Evolutionary conservation across 805 yeast species (phyloP).

Genomic region (Candida ascalaphidarum): DNA sequence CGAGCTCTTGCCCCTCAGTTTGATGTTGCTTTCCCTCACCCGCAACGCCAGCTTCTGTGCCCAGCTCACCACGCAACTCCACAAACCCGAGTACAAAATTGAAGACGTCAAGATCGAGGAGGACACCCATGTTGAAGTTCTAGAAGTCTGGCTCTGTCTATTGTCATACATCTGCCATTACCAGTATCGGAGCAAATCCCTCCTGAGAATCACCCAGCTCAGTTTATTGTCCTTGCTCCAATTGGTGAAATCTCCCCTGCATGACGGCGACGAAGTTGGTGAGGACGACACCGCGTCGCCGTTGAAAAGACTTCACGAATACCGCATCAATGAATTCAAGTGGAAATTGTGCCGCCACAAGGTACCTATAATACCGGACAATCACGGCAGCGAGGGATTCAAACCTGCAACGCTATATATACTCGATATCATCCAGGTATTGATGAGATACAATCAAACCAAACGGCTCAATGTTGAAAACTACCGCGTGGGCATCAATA

Average conservation of each 20-base stretch:
- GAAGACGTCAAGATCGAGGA: constrained; percentile 8
- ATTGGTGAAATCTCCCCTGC: constrained; percentile 9
- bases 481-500: constrained; percentile 16
- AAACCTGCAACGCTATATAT: constrained; percentile 25
- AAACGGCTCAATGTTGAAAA: constrained; percentile 23
- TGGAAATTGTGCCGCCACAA: constrained; percentile 37
- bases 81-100: constrained; percentile 3
- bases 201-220: constrained; percentile 17
- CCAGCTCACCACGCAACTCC: constrained; percentile 7
- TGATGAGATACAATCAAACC: constrained; percentile 30
- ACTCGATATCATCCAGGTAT: constrained; percentile 19
- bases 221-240: constrained; percentile 18
- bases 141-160: constrained; percentile 27
- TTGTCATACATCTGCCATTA: constrained; percentile 30
- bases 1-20: constrained; percentile 9
- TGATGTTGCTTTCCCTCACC: constrained; percentile 7
- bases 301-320: not conserved
- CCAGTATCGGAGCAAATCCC: constrained; percentile 20
- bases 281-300: not conserved
- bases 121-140: constrained; percentile 9
- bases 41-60: constrained; percentile 9
- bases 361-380: constrained; percentile 22
- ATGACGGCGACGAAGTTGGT: not conserved
- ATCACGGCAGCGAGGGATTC: constrained; percentile 11
- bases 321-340: constrained; percentile 22